Conservation (phyloP, 306 rosid genomes). For the Prosopis cineraria region DNA sequence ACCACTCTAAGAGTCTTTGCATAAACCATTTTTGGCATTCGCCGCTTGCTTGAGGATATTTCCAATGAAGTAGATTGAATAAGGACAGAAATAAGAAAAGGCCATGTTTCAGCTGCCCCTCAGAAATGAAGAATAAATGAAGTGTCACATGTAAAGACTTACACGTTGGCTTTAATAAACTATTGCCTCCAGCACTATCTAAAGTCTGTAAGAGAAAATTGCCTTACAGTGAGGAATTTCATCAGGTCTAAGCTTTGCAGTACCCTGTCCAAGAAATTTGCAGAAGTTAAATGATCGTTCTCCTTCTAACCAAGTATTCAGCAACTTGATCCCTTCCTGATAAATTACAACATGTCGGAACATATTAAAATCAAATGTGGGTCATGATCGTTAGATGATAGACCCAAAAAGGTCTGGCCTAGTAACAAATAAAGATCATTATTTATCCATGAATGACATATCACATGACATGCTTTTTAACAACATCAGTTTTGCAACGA, state of each 20-base stretch:
- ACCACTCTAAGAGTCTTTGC: slow-evolving; percentile 79
- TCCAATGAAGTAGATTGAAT: slow-evolving; percentile 72
- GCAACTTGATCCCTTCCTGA: slow-evolving; percentile 84
- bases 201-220: slow-evolving; percentile 2
- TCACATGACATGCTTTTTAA: slow-evolving; percentile 14
- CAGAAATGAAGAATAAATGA: slow-evolving; percentile 34
- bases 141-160: slow-evolving; percentile 11
- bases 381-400: background rate
- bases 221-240: slow-evolving; percentile 74
- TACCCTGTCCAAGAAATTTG: slow-evolving; percentile 66
- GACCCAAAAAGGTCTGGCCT: background rate
- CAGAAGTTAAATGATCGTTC: slow-evolving; percentile 68
- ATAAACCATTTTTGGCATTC: slow-evolving; percentile 67
- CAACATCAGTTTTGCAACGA: background rate
- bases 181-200: slow-evolving; percentile 27
- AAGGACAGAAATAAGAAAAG: slow-evolving; percentile 69
- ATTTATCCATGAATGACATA: background rate
- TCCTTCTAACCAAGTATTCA: slow-evolving; percentile 93
- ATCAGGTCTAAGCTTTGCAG: slow-evolving; percentile 71
- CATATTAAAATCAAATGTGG: slow-evolving; percentile 22
- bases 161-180: slow-evolving; percentile 17
- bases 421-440: slow-evolving; percentile 19
- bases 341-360: slow-evolving; percentile 1
- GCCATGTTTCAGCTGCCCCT: slow-evolving; percentile 93
- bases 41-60: slow-evolving; percentile 74